phyloP scores from a whole-genome alignment of 306 rosid species.

The Prunus campanulata region DNA sequence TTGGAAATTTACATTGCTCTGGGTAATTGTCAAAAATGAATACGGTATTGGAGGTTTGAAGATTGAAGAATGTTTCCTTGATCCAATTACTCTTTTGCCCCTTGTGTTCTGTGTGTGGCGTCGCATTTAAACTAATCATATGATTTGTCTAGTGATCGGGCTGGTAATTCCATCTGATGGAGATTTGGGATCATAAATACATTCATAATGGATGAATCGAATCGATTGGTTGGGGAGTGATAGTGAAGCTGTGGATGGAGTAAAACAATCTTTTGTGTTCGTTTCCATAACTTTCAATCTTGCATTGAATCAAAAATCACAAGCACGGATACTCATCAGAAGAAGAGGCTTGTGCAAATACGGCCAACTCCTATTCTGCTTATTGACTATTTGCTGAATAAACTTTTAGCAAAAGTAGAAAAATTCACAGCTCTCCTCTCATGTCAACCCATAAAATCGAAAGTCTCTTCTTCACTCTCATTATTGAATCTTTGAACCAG shows the following conservation, averaged over 20 bases:
- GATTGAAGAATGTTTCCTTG: not conserved
- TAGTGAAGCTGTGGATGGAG: no score
- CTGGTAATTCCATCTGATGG: no score
- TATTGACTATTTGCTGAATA: no score
- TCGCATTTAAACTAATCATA: not conserved
- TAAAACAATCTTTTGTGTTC: not conserved
- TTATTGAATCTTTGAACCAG: not conserved
- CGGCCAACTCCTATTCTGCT: not conserved
- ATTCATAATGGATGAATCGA: no score
- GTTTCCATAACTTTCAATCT: not conserved
- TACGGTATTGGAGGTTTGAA: constrained; percentile 28
- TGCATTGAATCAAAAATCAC: not conserved
- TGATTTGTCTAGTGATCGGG: not conserved
- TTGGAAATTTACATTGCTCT: constrained; percentile 10
- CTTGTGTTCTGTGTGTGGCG: not conserved
- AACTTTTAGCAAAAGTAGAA: no score
- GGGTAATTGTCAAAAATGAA: constrained; percentile 31
- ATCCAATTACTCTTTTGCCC: not conserved
- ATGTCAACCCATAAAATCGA: no score
- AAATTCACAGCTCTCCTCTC: no score
- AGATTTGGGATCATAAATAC: no score
- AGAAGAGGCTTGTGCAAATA: not conserved
- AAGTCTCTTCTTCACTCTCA: not conserved
- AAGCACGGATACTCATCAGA: not conserved
- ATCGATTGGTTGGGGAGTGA: no score